Conservation (phyloP, 768 basidiomycete species). For the Asterophora parasitica region DNA sequence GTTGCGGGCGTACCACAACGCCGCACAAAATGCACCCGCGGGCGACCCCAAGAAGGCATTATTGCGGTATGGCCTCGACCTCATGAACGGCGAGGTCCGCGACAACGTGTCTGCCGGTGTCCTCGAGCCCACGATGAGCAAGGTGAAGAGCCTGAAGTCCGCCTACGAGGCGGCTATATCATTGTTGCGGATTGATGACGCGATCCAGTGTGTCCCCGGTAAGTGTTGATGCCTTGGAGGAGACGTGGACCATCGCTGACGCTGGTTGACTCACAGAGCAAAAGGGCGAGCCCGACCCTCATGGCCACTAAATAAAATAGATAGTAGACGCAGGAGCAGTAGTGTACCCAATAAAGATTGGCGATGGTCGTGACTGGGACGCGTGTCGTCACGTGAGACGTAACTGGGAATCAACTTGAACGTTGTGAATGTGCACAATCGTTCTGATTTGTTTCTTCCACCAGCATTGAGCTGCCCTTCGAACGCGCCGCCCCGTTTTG, state of each 20-base stretch:
- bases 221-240: constrained; percentile 24
- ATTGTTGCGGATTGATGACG: constrained; percentile 91
- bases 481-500: constrained; percentile 9
- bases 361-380: constrained; percentile 5
- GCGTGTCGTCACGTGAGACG: constrained; percentile 21
- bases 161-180: constrained; percentile 97
- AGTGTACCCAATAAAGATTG: background rate
- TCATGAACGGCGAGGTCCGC: constrained; percentile 89
- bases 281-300: constrained; percentile 66
- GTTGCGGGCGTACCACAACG: constrained; percentile 93
- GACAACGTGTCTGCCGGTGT: constrained; percentile 94
- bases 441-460: constrained; percentile 14
- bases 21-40: constrained; percentile 86
- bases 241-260: constrained; percentile 13
- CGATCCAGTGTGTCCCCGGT: constrained; percentile 90
- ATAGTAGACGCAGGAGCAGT: background rate
- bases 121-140: constrained; percentile 94
- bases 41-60: constrained; percentile 91
- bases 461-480: background rate
- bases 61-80: constrained; percentile 90
- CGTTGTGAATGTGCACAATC: constrained; percentile 6
- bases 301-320: constrained; percentile 53
- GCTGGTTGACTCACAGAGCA: constrained; percentile 44
- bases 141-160: constrained; percentile 94
- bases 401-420: constrained; percentile 17